These are phyloP conservation scores for Ophiostoma himal-ulmi DNA, from an alignment of 2,329 filamentous ascomycete genomes.

Conservation along the genomic window DNA sequence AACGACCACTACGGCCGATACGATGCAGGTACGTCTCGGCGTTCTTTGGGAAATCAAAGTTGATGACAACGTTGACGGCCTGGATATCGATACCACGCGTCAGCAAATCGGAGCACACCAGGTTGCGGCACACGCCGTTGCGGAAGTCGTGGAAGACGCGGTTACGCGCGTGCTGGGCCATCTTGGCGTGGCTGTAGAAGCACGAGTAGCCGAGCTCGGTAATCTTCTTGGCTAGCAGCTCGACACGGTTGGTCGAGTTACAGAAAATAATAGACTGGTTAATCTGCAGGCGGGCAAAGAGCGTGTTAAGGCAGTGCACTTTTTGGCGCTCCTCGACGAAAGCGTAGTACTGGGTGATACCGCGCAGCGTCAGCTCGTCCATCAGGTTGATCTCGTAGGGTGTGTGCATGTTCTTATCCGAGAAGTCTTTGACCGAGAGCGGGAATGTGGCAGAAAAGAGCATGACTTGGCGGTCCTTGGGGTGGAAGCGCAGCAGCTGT, in stretches of 20 bases:
- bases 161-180: slow-evolving; percentile 95
- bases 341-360: slow-evolving; percentile 98
- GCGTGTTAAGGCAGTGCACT: slow-evolving; percentile 96
- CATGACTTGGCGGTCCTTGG: slow-evolving; percentile 98
- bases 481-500: slow-evolving; percentile 89
- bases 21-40: slow-evolving; percentile 98
- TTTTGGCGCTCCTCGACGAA: slow-evolving; percentile 99
- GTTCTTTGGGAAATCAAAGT: slow-evolving; percentile 99
- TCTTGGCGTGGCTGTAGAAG: slow-evolving; percentile 98
- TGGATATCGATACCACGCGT: slow-evolving; percentile 99
- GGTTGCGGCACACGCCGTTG: slow-evolving; percentile 93
- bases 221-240: slow-evolving; percentile 97
- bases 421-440: slow-evolving; percentile 94
- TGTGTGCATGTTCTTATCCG: slow-evolving; percentile 92
- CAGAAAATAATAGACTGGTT: slow-evolving; percentile 99
- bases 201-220: slow-evolving; percentile 98
- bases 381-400: slow-evolving; percentile 99
- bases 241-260: slow-evolving; percentile 97
- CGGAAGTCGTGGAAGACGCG: slow-evolving; percentile 99
- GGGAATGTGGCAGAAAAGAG: slow-evolving; percentile 98
- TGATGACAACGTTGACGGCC: slow-evolving; percentile 98
- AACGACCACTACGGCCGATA: slow-evolving; percentile 94
- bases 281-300: slow-evolving; percentile 98
- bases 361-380: slow-evolving; percentile 95
- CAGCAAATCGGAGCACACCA: slow-evolving; percentile 94